Conservation (phyloP, 768 basidiomycete species). For the Kwoniella mangroviensis region DNA sequence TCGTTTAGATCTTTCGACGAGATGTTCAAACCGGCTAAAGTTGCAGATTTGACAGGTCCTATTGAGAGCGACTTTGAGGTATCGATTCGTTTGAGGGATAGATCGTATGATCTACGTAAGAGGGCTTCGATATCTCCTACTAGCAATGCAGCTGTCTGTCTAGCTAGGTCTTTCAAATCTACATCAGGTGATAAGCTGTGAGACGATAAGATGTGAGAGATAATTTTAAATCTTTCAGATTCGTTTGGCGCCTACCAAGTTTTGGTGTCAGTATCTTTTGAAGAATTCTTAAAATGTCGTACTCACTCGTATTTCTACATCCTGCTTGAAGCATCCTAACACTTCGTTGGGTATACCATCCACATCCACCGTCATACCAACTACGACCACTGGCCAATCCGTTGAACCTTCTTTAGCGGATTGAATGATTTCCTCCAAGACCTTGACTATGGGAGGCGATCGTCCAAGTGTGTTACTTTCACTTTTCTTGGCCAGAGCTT, state of each 20-base stretch:
- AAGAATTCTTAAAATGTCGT: background rate
- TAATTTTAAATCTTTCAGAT: constrained; percentile 68
- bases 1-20: constrained; percentile 69
- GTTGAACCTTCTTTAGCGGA: constrained; percentile 61
- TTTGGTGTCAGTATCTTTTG: background rate
- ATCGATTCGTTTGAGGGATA: constrained; percentile 59
- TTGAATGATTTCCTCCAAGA: constrained; percentile 59
- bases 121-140: constrained; percentile 79
- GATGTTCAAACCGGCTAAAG: constrained; percentile 58
- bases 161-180: constrained; percentile 71
- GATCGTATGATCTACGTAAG: constrained; percentile 65
- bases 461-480: constrained; percentile 31
- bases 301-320: constrained; percentile 73
- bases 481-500: constrained; percentile 69
- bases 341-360: constrained; percentile 70
- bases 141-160: constrained; percentile 87
- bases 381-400: constrained; percentile 75
- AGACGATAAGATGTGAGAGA: constrained; percentile 62
- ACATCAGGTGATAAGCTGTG: constrained; percentile 73
- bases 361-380: constrained; percentile 73
- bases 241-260: constrained; percentile 75
- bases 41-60: constrained; percentile 2
- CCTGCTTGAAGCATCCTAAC: constrained; percentile 80
- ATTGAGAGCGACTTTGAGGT: background rate
- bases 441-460: constrained; percentile 61